phyloP scores from a whole-genome alignment of 176 grass and related monocot genomes.

The Oryza australiensis region DNA sequence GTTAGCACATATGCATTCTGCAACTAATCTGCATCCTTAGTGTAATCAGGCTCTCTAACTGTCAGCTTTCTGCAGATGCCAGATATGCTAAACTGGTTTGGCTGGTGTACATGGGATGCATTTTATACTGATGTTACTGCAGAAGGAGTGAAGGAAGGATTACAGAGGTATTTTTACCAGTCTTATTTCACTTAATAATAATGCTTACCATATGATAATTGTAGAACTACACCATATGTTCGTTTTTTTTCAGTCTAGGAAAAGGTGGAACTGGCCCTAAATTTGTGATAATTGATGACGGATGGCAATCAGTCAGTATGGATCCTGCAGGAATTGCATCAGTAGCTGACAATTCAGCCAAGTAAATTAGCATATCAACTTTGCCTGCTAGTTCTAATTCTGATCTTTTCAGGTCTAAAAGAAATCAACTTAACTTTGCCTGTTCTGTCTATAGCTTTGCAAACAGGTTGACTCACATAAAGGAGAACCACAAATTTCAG shows the following conservation, averaged over 20 bases:
- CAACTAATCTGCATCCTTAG: conserved; percentile 12
- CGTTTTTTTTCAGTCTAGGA: conserved; percentile 41
- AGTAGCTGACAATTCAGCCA: conserved; percentile 65
- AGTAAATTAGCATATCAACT: conserved; percentile 52
- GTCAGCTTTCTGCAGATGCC: conserved; percentile 56
- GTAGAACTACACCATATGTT: not conserved
- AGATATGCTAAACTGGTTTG: conserved; percentile 87
- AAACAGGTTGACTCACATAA: conserved; percentile 86
- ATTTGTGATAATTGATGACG: conserved; percentile 84
- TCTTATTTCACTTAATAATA: not conserved
- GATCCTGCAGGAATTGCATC: conserved; percentile 52
- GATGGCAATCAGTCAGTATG: conserved; percentile 80
- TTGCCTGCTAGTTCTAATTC: not conserved
- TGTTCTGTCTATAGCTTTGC: conserved; percentile 63
- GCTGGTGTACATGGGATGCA: conserved; percentile 97
- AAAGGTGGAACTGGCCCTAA: conserved; percentile 70
- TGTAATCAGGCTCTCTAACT: conserved; percentile 24
- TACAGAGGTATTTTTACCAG: conserved; percentile 53
- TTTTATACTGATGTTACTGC: conserved; percentile 80
- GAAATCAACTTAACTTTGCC: not conserved
- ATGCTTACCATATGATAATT: not conserved
- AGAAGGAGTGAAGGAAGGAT: conserved; percentile 64
- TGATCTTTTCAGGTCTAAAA: not conserved
- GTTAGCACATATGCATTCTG: conserved; percentile 4
- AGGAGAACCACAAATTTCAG: conserved; percentile 93